These are phyloP conservation scores for Ocimum tenuiflorum DNA, from an alignment of 257 asterid genomes.

Conservation along the genomic window DNA sequence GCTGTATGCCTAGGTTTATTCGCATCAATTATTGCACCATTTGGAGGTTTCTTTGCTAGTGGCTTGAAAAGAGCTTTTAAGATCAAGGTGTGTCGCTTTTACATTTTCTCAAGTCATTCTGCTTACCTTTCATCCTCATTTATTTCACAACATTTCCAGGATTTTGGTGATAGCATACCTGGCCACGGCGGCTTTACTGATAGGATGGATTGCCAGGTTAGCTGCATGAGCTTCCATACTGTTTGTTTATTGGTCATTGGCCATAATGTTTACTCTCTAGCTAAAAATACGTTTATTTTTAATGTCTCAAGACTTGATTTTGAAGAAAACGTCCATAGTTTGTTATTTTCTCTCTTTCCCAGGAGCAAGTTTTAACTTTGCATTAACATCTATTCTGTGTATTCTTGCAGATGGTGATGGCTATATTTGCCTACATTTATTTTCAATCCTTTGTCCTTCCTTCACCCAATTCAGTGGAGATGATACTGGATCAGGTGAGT, in stretches of 20 bases:
- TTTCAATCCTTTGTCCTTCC: constrained; percentile 49
- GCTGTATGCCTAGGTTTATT: constrained; percentile 64
- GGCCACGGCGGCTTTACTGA: constrained; percentile 74
- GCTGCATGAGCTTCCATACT: neutral
- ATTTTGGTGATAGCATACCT: constrained; percentile 64
- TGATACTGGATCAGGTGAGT: constrained; percentile 54
- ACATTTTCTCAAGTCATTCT: neutral
- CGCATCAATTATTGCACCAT: constrained; percentile 86
- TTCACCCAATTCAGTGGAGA: constrained; percentile 39
- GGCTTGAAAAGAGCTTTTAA: constrained; percentile 88
- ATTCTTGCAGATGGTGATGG: constrained; percentile 60
- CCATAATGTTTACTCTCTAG: neutral
- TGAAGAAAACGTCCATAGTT: too few species aligned
- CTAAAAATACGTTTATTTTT: neutral
- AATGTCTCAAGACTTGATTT: neutral
- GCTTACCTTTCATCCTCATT: neutral
- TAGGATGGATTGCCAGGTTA: constrained; percentile 71
- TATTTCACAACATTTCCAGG: constrained; percentile 22
- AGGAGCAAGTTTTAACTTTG: neutral
- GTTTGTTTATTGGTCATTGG: neutral
- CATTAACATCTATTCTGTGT: neutral
- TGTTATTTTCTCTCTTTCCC: neutral
- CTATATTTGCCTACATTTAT: constrained; percentile 56
- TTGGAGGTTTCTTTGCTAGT: constrained; percentile 93
- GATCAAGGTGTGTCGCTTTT: constrained; percentile 48